Evolutionary conservation across 805 yeast species (phyloP), one percentile per base, ranked within the genome.

Genomic region (Schwanniomyces yamadae): DNA sequence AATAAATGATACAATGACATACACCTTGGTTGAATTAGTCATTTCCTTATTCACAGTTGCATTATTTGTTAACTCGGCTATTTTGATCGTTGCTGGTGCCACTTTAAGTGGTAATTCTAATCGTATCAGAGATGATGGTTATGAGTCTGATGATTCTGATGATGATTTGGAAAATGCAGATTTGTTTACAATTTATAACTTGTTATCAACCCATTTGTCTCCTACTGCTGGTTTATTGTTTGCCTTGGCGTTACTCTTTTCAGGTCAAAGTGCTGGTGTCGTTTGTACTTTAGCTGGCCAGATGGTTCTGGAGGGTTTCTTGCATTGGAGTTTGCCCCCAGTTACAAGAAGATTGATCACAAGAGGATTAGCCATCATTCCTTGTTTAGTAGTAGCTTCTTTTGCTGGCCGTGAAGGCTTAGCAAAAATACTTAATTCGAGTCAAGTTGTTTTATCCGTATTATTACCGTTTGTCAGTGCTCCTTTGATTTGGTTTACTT

Each of bases 221-320:
- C 83, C 85, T 11, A 78, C 89, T 5, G 97, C 96, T 0, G 97
- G 95, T 5, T 66, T 85, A 7, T 82, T 89, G 0, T 89, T 90
- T 68, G 96, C 96, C 0, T 61, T 88, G 33, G 96, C 96, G 1
- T 75, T 89, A 61, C 66, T 89, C 30, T 89, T 85, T 55, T 82
- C 91, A 10, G 97, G 97, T n/a, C 91, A 89, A 54, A 82, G 93
- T 50, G 96, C 96, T 2, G 96, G 96, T 27, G 85, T 91, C 25
- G 95, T 89, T 13, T 89, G 95, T 54, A 90, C 96, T 0, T 72
- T 90, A 50, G 90, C 96, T 2, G 95, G 96, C 23, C 96, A 89
- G 57, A 86, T 87, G 79, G 95, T 89, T 6, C 80, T 87, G 51
- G 96, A 89, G 57, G 97, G 97, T 1, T 90, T 88, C 50, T 69